A percentile compares a stretch with the other conserved stretches of the same genome.
phyloP scores from a whole-genome alignment of 2,329 filamentous ascomycete species.

The Fusarium caatingaense region DNA sequence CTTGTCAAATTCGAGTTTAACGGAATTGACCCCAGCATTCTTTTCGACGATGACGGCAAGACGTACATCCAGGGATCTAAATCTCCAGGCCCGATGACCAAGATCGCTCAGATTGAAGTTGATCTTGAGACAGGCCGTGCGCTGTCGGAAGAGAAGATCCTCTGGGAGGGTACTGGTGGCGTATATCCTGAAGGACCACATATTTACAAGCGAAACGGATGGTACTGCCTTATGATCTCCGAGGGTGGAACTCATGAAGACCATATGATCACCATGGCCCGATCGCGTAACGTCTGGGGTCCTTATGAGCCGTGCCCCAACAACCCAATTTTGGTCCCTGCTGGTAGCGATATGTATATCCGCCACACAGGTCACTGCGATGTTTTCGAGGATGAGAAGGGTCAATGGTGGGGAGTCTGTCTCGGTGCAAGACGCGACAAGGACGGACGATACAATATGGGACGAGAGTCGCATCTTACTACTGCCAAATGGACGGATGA shows the following conservation, averaged over 20 bases:
- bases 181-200: slow-evolving; percentile 16
- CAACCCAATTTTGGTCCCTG: slow-evolving; percentile 3
- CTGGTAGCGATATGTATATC: slow-evolving; percentile 1
- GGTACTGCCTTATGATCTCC: slow-evolving; percentile 17
- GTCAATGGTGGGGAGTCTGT: slow-evolving; percentile 19
- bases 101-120: slow-evolving; percentile 12
- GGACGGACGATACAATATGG: slow-evolving; percentile 13
- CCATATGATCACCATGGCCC: slow-evolving; percentile 21
- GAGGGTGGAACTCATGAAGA: slow-evolving; percentile 18
- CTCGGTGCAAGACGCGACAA: slow-evolving; percentile 15
- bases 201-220: slow-evolving; percentile 18
- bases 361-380: slow-evolving; percentile 21
- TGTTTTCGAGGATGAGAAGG: slow-evolving; percentile 1
- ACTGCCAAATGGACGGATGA: slow-evolving; percentile 3
- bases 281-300: slow-evolving; percentile 10
- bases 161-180: not conserved
- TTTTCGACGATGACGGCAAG: slow-evolving; percentile 11
- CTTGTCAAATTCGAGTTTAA: slow-evolving; percentile 14
- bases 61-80: slow-evolving; percentile 16
- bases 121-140: not conserved
- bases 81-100: not conserved
- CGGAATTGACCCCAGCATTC: slow-evolving; percentile 6
- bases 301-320: slow-evolving; percentile 10
- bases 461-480: slow-evolving; percentile 10
- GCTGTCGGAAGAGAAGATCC: slow-evolving; percentile 2